Conservation (phyloP, 352 stramenopile genomes). For the Phytopythium oedochilum region DNA sequence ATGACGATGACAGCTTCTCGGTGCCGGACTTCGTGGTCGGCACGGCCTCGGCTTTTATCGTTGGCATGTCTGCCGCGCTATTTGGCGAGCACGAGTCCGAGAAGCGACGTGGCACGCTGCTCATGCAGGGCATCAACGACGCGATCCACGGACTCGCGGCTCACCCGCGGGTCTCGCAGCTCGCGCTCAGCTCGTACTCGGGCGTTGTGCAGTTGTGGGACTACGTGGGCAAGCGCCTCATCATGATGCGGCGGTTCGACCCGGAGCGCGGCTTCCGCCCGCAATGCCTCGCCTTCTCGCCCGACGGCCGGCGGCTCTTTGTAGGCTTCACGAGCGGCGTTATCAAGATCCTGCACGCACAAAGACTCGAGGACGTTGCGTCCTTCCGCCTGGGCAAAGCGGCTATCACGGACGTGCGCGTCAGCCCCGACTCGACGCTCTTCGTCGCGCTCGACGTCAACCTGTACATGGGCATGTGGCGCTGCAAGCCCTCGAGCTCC, state of each 20-base stretch:
- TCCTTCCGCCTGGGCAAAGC: slow-evolving; percentile 64
- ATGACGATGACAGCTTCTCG: slow-evolving; percentile 47
- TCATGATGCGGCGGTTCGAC: slow-evolving; percentile 82
- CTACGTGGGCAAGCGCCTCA: slow-evolving; percentile 72
- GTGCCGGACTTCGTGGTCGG: slow-evolving; percentile 91
- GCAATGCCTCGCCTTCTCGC: slow-evolving; percentile 78
- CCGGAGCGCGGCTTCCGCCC: slow-evolving; percentile 53
- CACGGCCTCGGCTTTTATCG: slow-evolving; percentile 83
- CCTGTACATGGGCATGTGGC: slow-evolving; percentile 76
- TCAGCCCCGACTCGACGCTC: slow-evolving; percentile 64
- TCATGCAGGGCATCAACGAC: slow-evolving; percentile 90
- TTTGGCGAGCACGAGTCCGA: slow-evolving; percentile 88
- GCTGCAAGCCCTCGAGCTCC: slow-evolving; percentile 29
- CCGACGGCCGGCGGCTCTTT: slow-evolving; percentile 70
- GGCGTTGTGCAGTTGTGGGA: slow-evolving; percentile 91
- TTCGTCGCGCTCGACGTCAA: slow-evolving; percentile 78
- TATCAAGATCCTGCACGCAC: slow-evolving; percentile 81
- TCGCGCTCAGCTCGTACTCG: slow-evolving; percentile 80
- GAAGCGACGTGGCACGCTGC: slow-evolving; percentile 80
- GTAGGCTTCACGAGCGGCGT: slow-evolving; percentile 85
- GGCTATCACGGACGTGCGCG: slow-evolving; percentile 72
- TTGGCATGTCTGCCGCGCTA: slow-evolving; percentile 67
- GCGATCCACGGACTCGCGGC: slow-evolving; percentile 76
- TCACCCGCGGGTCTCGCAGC: slow-evolving; percentile 65
- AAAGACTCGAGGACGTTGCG: slow-evolving; percentile 71